These are phyloP conservation scores for Chaetomium sp. DNA, from an alignment of 2,329 filamentous ascomycete species.

Conservation along the genomic window DNA sequence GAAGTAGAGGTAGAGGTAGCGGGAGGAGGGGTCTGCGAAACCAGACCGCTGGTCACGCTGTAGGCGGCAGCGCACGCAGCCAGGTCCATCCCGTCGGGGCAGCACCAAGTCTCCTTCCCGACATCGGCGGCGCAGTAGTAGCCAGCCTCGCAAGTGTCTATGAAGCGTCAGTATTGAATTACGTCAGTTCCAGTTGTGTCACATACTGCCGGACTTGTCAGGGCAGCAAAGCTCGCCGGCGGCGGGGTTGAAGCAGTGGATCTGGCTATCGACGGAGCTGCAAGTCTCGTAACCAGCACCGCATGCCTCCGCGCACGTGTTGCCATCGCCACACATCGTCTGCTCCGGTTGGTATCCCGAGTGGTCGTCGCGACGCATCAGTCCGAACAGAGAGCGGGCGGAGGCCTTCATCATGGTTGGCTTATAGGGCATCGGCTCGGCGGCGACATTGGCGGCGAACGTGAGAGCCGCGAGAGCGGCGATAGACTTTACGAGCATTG, in stretches of 20 bases:
- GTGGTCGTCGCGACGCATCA: constrained; percentile 35
- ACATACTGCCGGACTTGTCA: constrained; percentile 50
- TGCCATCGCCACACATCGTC: constrained; percentile 42
- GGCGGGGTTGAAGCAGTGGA: constrained; percentile 53
- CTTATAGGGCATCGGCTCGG: constrained; percentile 32
- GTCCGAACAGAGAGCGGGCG: constrained; percentile 33
- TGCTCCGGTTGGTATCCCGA: constrained; percentile 45
- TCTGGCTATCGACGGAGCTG: constrained; percentile 40
- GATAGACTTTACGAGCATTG: constrained; percentile 40
- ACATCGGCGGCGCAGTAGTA: constrained; percentile 57
- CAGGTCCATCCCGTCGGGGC: constrained; percentile 49
- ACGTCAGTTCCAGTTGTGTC: not conserved
- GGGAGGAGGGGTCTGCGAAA: constrained; percentile 38
- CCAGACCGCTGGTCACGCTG: constrained; percentile 42
- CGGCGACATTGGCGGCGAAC: constrained; percentile 28
- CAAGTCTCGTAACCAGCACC: constrained; percentile 45
- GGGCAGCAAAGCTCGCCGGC: constrained; percentile 51
- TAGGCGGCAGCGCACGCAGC: constrained; percentile 48
- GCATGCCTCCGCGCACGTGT: constrained; percentile 50
- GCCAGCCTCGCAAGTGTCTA: constrained; percentile 54
- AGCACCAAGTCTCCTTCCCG: constrained; percentile 50
- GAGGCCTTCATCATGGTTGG: constrained; percentile 32
- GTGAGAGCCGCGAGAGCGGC: constrained; percentile 40
- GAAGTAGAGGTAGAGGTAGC: constrained; percentile 27
- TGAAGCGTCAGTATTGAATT: constrained; percentile 13